Evolutionary conservation across 495 filamentous ascomycete species (phyloP).

Genomic region (Neurospora sp.): DNA sequence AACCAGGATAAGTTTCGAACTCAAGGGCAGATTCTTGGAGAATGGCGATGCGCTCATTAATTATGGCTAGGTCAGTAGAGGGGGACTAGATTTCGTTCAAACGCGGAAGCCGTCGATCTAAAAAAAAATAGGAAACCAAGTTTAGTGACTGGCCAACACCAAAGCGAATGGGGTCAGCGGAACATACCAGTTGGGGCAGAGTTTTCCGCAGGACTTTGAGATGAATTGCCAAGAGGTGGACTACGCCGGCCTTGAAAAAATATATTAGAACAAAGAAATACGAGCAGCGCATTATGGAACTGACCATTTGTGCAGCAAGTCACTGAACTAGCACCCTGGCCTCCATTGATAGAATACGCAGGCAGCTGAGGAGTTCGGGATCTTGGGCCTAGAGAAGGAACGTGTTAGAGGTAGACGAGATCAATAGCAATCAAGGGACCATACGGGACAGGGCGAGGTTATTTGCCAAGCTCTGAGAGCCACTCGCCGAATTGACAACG

Average conservation of each 20-base stretch:
- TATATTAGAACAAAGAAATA: background rate
- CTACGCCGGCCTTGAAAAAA: background rate
- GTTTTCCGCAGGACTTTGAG: background rate
- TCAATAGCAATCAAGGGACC: background rate
- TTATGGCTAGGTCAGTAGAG: background rate
- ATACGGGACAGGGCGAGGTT: background rate
- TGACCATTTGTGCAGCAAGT: background rate
- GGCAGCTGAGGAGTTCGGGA: background rate
- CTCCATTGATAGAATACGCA: background rate
- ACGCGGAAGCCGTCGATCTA: background rate
- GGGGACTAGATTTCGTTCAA: background rate
- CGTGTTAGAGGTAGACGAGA: background rate
- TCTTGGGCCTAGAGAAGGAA: background rate
- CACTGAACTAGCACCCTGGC: background rate
- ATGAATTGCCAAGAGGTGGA: background rate
- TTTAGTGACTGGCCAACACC: background rate
- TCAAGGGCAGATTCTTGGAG: background rate
- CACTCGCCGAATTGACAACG: background rate
- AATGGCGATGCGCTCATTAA: background rate
- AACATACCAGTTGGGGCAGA: background rate
- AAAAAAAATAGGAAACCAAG: background rate
- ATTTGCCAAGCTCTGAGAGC: background rate
- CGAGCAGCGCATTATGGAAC: background rate
- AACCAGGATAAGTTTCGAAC: background rate
- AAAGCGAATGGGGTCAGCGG: background rate